Conservation (phyloP, 768 basidiomycete species). For the Collybiopsis confluens region DNA sequence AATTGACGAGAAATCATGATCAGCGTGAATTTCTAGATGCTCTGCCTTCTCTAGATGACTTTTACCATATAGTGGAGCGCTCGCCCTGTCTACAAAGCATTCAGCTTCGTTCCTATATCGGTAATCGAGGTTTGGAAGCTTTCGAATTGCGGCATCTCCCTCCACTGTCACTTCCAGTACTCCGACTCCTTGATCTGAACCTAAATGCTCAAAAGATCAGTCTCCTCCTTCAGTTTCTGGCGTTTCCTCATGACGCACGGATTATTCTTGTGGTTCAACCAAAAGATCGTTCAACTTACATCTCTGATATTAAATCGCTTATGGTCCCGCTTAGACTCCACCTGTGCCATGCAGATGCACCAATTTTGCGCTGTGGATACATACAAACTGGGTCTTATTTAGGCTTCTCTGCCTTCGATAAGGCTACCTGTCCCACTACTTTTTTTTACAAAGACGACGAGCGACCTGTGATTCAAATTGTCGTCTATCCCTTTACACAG, state of each 20-base stretch:
- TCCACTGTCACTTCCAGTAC: neutral
- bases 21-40: neutral
- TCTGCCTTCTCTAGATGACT: neutral
- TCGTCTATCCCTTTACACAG: neutral
- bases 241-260: neutral
- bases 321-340: neutral
- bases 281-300: neutral
- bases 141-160: neutral
- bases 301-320: neutral
- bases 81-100: neutral
- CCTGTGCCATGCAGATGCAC: neutral
- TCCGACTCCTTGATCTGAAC: neutral
- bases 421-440: neutral
- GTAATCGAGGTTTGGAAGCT: neutral
- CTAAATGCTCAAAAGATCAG: neutral
- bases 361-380: neutral
- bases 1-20: neutral
- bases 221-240: neutral
- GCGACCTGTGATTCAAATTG: neutral
- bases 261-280: neutral
- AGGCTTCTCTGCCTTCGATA: neutral
- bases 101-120: neutral
- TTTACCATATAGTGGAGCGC: neutral
- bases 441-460: neutral
- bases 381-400: neutral